Evolutionary conservation across 495 filamentous ascomycete genomes (phyloP).

Genomic region (Penicillium canariense): DNA sequence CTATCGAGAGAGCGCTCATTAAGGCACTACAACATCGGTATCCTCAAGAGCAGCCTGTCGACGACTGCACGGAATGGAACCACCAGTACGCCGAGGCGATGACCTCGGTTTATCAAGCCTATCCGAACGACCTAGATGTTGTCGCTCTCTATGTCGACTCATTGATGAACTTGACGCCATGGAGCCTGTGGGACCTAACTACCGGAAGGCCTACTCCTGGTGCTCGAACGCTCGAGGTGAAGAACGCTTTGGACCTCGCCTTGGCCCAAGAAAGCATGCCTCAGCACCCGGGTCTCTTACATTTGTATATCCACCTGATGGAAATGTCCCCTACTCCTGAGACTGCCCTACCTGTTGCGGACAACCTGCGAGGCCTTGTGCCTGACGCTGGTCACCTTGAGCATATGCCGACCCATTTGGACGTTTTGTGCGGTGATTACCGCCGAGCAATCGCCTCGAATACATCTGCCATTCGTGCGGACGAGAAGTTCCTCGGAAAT

Average conservation of each 20-base stretch:
- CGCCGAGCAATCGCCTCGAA: slow-evolving; percentile 59
- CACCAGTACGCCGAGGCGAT: slow-evolving; percentile 60
- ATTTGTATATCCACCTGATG: slow-evolving; percentile 72
- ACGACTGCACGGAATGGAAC: slow-evolving; percentile 53
- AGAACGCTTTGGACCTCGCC: slow-evolving; percentile 51
- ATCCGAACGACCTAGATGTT: slow-evolving; percentile 58
- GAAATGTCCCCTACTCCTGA: slow-evolving; percentile 68
- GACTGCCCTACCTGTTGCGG: slow-evolving; percentile 51
- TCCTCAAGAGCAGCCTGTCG: slow-evolving; percentile 38
- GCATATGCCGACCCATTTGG: slow-evolving; percentile 71
- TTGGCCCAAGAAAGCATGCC: slow-evolving; percentile 42
- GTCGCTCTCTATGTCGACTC: slow-evolving; percentile 62
- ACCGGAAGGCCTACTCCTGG: slow-evolving; percentile 54
- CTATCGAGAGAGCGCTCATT: slow-evolving; percentile 57
- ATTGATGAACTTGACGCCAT: slow-evolving; percentile 67
- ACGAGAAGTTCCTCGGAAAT: slow-evolving; percentile 55
- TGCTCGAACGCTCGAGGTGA: slow-evolving; percentile 57
- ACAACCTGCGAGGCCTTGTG: slow-evolving; percentile 58
- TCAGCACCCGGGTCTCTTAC: slow-evolving; percentile 60
- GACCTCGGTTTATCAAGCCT: slow-evolving; percentile 51
- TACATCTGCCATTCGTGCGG: slow-evolving; percentile 58
- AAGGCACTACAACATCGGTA: slow-evolving; percentile 56
- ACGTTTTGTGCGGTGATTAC: slow-evolving; percentile 67
- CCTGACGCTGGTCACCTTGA: slow-evolving; percentile 69
- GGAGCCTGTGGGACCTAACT: slow-evolving; percentile 62